Percentiles rank a stretch among this genome's conserved stretches.
Evolutionary conservation across 106 monocot species (phyloP).

Genomic region (Gastrodia elata): DNA sequence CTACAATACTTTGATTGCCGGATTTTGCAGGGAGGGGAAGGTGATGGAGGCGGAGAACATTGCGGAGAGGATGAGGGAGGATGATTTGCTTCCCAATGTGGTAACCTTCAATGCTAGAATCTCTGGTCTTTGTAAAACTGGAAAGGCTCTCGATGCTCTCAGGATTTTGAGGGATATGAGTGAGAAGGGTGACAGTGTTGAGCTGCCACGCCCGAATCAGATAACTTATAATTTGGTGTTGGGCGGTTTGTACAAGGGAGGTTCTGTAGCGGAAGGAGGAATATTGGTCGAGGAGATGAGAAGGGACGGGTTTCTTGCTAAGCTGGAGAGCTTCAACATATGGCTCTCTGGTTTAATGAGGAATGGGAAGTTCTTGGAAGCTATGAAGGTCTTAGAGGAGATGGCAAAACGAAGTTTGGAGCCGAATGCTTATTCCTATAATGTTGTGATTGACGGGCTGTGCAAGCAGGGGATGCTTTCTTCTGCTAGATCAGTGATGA

Average conservation of each 20-base stretch:
- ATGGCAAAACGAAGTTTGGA: conserved; percentile 42
- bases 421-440: conserved; percentile 60
- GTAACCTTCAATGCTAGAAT: conserved; percentile 91
- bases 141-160: conserved; percentile 51
- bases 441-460: conserved; percentile 73
- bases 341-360: conserved; percentile 75
- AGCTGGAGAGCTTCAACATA: conserved; percentile 61
- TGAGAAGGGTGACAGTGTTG: conserved; percentile 24
- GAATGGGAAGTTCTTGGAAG: conserved; percentile 48
- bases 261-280: conserved; percentile 56
- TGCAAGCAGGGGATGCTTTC: conserved; percentile 68
- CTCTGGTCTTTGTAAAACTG: conserved; percentile 71
- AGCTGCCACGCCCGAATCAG: conserved; percentile 55
- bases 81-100: conserved; percentile 58
- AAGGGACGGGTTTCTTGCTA: conserved; percentile 36
- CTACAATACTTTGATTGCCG: conserved; percentile 66
- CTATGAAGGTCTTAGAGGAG: conserved; percentile 44
- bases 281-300: conserved; percentile 57
- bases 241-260: conserved; percentile 54
- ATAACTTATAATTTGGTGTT: conserved; percentile 67
- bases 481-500: conserved; percentile 47
- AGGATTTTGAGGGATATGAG: conserved; percentile 76
- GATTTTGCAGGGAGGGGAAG: conserved; percentile 59
- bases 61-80: conserved; percentile 58
- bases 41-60: conserved; percentile 59